Evolutionary conservation across 805 yeast genomes (phyloP), one percentile per base, ranked within the genome.

Genomic region (Metschnikowia picachoensis): DNA sequence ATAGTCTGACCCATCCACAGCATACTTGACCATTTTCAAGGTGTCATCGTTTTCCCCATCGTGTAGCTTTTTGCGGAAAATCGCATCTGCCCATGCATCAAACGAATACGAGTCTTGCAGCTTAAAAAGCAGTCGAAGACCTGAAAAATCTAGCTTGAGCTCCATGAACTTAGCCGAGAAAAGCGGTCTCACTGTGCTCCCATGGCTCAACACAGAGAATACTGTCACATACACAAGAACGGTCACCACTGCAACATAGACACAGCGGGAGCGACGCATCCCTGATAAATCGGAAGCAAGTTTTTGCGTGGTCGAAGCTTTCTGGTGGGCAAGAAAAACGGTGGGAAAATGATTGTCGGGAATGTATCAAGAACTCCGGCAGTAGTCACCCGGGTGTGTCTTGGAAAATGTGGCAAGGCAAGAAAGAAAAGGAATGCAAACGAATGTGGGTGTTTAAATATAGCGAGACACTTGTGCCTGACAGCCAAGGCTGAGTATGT

Each of bases 211-310:
- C 10, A 45, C 30, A 7, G 35, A 41, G 16, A 47, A 20, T 10
- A 35, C 25, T 9, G 44, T 31, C 14, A 44, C 32, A 35, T 46
- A 38, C 14, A 49, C 30, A 17, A 47, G 37, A 12, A 37, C 33
- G 8, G 41, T 30, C 40, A 49, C 25, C 13, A 28, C 38, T 3
- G 41, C 16, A 12, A 44, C 38, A 16, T 32, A 38, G 3, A 41
- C 29, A 35, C 43, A 33, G 15, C 53, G 50, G 35, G 49, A 41
- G 16, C 51, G 48, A 37, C 55, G 51, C 16, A 44, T 29, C 37
- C 11, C 36, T 6, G 40, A 6, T 30, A 43, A 11, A 8, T 27
- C 43, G 6, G 28, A 33, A 7, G 33, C 34, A 8, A 30, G 12
- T 11, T 30, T 28, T 34, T 27, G 12, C 36, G 40, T 30, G 34